Evolutionary conservation across 768 basidiomycete genomes (phyloP), one percentile per base, ranked within the genome.

Genomic region (Sistotremastrum suecicum): DNA sequence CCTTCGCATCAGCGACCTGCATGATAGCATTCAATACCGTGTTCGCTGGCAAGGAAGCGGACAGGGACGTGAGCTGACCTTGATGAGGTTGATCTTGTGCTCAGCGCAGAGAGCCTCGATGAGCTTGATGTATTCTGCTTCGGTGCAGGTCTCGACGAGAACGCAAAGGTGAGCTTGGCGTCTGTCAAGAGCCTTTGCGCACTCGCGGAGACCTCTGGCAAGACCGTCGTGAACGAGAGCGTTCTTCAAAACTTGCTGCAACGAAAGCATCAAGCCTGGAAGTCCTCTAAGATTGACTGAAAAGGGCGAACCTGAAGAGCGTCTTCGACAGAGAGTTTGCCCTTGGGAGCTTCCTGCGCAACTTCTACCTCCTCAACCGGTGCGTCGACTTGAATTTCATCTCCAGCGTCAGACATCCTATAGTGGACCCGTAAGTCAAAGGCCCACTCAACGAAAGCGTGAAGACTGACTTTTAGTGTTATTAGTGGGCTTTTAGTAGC

Each of bases 41-140:
- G 12, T 35, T 20, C 20, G 34, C 9, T 34, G 10, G 7, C 44
- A 12, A 3, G 7, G 32, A 38, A 3, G 20, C 32, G 35, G 5
- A 8, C n/a, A 34, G 20, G 10, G 20, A 20, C 20, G 20, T 20
- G 20, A 2, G 10, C 50, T 42, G 54, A 92, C 88, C 71, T 97
- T 98, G 87, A 99, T 97, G 53, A 99, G 72, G 74, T 91, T 90
- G 72, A 98, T 97, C 69, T 92, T 94, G 80, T 98, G 92, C 72
- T 95, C 91, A 51, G 89, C 85, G 64, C 94, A 98, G 62, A 99
- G 89, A 43, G 94, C 94, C 71, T 97, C 92, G 56, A 99, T 95
- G 72, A 99, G 88, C 74, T 97, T 98, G 79, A 95, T 87, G 76
- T 99, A 98, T 69, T 97, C 94, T 55, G 92, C 87, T 71, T 98